These are phyloP conservation scores for Chimonanthus praecox DNA, from an alignment of 164 flowering plant genomes.

Conservation along the genomic window DNA sequence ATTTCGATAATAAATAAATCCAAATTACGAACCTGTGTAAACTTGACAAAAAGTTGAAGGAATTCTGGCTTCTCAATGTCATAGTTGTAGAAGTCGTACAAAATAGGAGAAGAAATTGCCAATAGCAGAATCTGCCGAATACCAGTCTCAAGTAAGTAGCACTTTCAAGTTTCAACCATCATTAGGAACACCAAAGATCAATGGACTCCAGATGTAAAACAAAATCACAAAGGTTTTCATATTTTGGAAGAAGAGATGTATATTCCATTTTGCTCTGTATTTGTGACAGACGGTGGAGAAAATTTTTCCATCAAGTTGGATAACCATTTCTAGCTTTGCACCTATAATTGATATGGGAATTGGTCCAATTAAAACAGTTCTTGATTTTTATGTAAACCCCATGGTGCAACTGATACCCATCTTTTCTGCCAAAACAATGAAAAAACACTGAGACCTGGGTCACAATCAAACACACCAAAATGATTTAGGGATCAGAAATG, in stretches of 20 bases:
- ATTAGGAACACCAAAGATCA: background rate
- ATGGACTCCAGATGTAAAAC: background rate
- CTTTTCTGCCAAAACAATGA: background rate
- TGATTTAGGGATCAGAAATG: background rate
- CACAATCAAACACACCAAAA: too few species aligned
- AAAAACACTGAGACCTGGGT: background rate
- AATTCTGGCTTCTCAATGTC: constrained; percentile 52
- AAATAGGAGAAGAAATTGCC: constrained; percentile 47
- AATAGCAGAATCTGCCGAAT: constrained; percentile 47
- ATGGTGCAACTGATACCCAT: background rate
- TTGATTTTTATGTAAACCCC: too few species aligned
- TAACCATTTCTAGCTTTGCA: background rate
- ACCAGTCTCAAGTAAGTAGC: background rate
- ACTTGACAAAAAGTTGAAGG: constrained; percentile 48
- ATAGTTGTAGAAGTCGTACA: constrained; percentile 75
- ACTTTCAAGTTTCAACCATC: background rate
- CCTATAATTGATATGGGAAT: too few species aligned
- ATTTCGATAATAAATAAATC: background rate
- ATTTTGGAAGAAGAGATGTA: background rate
- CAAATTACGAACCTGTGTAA: constrained; percentile 45
- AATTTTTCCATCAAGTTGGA: background rate
- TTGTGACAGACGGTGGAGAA: too few species aligned
- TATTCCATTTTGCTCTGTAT: background rate
- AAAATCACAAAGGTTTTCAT: background rate
- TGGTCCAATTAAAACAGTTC: too few species aligned